These are phyloP conservation scores for Musa beccarii DNA, from an alignment of 176 grass and related monocot genomes.

Conservation along the genomic window DNA sequence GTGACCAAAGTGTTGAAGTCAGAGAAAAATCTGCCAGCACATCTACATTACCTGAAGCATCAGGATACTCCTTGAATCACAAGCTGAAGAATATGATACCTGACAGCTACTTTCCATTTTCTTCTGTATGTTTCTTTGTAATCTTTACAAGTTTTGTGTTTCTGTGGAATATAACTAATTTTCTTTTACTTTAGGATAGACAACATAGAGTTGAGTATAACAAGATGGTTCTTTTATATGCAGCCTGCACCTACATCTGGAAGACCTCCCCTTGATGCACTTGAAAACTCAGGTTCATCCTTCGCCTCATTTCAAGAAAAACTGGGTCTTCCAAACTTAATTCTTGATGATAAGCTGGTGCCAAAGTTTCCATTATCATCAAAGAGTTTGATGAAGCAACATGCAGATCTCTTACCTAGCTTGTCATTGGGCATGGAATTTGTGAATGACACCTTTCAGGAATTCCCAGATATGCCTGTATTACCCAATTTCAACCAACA, in stretches of 20 bases:
- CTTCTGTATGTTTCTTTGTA: constrained; percentile 43
- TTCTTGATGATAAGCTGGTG: constrained; percentile 37
- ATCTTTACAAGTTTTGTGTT: constrained; percentile 10
- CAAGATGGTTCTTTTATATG: constrained; percentile 20
- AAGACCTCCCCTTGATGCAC: constrained; percentile 33
- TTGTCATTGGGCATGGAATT: constrained; percentile 51
- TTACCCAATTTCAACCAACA: constrained; percentile 64
- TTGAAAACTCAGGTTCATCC: constrained; percentile 47
- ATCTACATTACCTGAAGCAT: constrained; percentile 32
- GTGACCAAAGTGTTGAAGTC: constrained; percentile 24
- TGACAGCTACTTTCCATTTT: constrained; percentile 84
- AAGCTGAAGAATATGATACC: constrained; percentile 60
- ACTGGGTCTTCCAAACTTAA: constrained; percentile 67
- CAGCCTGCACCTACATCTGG: constrained; percentile 29
- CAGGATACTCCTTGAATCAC: constrained; percentile 40
- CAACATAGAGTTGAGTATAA: neutral
- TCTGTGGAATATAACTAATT: constrained; percentile 12
- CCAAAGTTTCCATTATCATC: constrained; percentile 29
- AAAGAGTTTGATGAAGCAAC: constrained; percentile 39
- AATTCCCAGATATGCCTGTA: constrained; percentile 29
- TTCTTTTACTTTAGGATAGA: constrained; percentile 5
- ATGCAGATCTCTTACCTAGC: constrained; percentile 59
- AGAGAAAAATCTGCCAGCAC: constrained; percentile 27
- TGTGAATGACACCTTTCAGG: constrained; percentile 44
- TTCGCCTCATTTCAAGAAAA: constrained; percentile 79